Percentiles rank a stretch among this genome's conserved stretches.
These are phyloP conservation scores for Phellinidium pouzarii DNA, from an alignment of 1,284 basidiomycete species.

Conservation along the genomic window DNA sequence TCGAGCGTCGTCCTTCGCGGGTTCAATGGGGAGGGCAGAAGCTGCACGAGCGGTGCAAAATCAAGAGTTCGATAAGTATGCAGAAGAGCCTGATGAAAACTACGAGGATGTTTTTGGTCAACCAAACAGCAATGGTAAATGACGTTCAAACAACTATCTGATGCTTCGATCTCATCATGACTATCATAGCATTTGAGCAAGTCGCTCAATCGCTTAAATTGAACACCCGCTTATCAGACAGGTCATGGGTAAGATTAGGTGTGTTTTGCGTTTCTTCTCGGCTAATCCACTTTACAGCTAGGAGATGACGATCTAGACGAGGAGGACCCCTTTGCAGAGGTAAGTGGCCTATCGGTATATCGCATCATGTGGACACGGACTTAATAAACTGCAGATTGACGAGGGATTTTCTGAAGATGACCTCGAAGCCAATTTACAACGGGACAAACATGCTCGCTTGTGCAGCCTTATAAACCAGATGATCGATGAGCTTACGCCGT, in stretches of 20 bases:
- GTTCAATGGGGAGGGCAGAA: constrained; percentile 62
- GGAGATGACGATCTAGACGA: constrained; percentile 81
- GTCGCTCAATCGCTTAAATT: constrained; percentile 69
- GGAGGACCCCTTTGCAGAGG: constrained; percentile 92
- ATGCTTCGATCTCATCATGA: background rate
- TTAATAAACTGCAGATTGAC: constrained; percentile 57
- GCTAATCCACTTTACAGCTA: constrained; percentile 36
- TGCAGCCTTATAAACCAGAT: constrained; percentile 76
- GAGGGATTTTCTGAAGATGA: constrained; percentile 86
- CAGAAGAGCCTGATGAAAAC: constrained; percentile 79
- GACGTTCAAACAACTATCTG: background rate
- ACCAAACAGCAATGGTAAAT: constrained; percentile 50
- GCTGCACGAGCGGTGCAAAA: constrained; percentile 41
- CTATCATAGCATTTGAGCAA: constrained; percentile 47
- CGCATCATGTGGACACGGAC: background rate
- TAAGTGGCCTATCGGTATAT: constrained; percentile 27
- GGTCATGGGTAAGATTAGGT: constrained; percentile 61
- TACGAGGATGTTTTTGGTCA: constrained; percentile 90
- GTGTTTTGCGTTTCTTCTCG: constrained; percentile 21
- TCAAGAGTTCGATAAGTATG: constrained; percentile 73
- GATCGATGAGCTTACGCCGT: constrained; percentile 80
- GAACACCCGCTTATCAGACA: constrained; percentile 77
- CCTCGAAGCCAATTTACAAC: constrained; percentile 80
- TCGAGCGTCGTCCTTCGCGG: constrained; percentile 51
- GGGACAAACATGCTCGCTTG: constrained; percentile 86